Percentiles rank a stretch among this genome's conserved stretches.
These are phyloP conservation scores for Trichoderma sp. DNA, from an alignment of 2,329 filamentous ascomycete species.

Conservation along the genomic window DNA sequence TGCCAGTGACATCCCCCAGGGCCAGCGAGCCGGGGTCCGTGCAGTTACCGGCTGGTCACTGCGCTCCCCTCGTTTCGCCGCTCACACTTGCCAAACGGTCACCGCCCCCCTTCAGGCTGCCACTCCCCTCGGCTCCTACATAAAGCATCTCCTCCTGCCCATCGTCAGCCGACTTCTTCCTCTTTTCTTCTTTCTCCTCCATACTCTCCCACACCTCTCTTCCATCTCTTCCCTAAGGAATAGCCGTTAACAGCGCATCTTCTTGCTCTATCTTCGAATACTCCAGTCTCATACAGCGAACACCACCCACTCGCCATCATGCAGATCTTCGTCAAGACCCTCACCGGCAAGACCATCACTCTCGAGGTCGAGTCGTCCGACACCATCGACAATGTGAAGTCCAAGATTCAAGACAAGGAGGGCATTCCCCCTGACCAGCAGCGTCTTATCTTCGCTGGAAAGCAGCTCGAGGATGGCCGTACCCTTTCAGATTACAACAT, in stretches of 20 bases:
- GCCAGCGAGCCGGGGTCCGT: background rate
- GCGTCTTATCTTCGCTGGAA: slow-evolving; percentile 93
- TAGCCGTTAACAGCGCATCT: slow-evolving; percentile 18
- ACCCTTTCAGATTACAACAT: slow-evolving; percentile 61
- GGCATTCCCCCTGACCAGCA: slow-evolving; percentile 96
- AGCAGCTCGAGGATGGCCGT: slow-evolving; percentile 90
- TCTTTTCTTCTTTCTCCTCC: slow-evolving; percentile 29
- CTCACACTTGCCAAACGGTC: slow-evolving; percentile 31
- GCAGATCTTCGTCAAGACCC: slow-evolving; percentile 99
- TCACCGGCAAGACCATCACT: slow-evolving; percentile 68
- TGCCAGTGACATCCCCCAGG: slow-evolving; percentile 16
- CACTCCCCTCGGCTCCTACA: slow-evolving; percentile 34
- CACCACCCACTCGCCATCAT: slow-evolving; percentile 56
- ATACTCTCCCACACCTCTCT: slow-evolving; percentile 21
- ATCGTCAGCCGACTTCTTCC: slow-evolving; percentile 32
- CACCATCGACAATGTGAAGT: slow-evolving; percentile 97
- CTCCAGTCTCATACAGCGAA: slow-evolving; percentile 30
- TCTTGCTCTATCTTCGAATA: slow-evolving; percentile 28
- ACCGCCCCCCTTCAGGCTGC: slow-evolving; percentile 30
- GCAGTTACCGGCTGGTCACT: slow-evolving; percentile 31
- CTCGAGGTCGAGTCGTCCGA: slow-evolving; percentile 81
- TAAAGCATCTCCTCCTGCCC: slow-evolving; percentile 36
- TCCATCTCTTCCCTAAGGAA: slow-evolving; percentile 8
- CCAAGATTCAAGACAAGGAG: slow-evolving; percentile 98
- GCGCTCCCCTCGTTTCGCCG: slow-evolving; percentile 37